Evolutionary conservation across 2,329 filamentous ascomycete species (phyloP), one percentile per base, ranked within the genome.

Genomic region (Ilyonectria sp.): DNA sequence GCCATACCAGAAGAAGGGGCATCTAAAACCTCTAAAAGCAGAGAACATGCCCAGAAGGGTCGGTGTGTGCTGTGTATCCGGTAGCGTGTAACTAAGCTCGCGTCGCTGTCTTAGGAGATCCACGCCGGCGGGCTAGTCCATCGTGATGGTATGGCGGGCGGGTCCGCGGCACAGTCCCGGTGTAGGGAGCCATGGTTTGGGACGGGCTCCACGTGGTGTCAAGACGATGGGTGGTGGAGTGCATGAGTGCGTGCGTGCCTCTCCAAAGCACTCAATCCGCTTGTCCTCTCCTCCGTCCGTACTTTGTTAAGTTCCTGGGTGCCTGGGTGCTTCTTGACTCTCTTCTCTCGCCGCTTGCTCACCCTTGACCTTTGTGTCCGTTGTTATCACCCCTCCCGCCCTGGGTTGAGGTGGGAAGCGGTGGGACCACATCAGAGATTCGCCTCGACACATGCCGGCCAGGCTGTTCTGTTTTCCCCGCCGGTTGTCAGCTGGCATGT

Each of bases 151-250:
- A 67, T 74, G 57, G 70, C 60, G 66, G 67, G 67, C 69, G 74
- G 74, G 73, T 75, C 73, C 75, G 75, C 73, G 75, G 75, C 72
- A 74, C 63, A 60, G 63, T 76, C 71, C 75, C 75, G 75, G 72
- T 63, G 69, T 63, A 71, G 56, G 69, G 69, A 71, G 71, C 62
- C 66, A 70, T 71, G 58, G 59, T 72, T 73, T 75, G 67, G 73
- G 71, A 68, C 65, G 68, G 52, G 67, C 71, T 75, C 74, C 75
- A 76, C 74, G 74, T 76, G 74, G 72, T 74, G 65, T 72, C 68
- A 71, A 70, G 71, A 69, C 60, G 67, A 71, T 65, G 54, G 70
- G 62, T 65, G 65, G 71, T 72, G 71, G 73, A 74, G 72, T 65
- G 65, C 65, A 69, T 69, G 53, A 68, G 52, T 65, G 60, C 54